Evolutionary conservation across 768 basidiomycete species (phyloP).

Genomic region (Lentinula guzmanii): DNA sequence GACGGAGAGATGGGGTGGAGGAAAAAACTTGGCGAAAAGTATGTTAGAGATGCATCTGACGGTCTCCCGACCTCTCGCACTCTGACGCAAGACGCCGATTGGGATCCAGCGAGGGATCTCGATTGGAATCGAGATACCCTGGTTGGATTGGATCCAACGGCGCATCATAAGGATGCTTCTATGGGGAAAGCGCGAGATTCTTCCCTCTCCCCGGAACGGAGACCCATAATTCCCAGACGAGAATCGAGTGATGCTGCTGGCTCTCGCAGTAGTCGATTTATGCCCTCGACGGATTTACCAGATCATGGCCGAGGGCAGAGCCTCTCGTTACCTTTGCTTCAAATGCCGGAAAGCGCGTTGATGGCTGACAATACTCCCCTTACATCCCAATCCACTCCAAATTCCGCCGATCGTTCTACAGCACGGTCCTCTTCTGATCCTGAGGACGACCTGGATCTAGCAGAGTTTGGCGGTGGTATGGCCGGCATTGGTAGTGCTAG

Average conservation of each 20-base stretch:
- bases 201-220: background rate
- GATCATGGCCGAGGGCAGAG: background rate
- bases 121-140: constrained; percentile 22
- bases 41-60: background rate
- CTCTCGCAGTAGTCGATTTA: background rate
- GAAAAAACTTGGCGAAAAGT: constrained; percentile 1
- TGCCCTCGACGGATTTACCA: background rate
- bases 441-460: background rate
- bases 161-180: background rate
- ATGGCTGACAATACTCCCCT: background rate
- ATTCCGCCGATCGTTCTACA: background rate
- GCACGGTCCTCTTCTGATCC: background rate
- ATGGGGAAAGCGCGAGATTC: background rate
- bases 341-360: background rate
- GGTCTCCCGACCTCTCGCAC: background rate
- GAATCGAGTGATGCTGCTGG: background rate
- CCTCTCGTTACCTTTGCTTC: background rate
- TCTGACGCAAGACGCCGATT: constrained; percentile 13
- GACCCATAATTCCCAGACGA: background rate
- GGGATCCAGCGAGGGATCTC: constrained; percentile 14
- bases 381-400: background rate
- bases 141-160: constrained; percentile 12
- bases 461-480: background rate
- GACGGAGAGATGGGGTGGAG: constrained; percentile 8
- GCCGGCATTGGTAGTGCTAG: background rate